These are phyloP conservation scores for Hymenochaete sp. DNA, from an alignment of 1,284 basidiomycete species.

Conservation along the genomic window DNA sequence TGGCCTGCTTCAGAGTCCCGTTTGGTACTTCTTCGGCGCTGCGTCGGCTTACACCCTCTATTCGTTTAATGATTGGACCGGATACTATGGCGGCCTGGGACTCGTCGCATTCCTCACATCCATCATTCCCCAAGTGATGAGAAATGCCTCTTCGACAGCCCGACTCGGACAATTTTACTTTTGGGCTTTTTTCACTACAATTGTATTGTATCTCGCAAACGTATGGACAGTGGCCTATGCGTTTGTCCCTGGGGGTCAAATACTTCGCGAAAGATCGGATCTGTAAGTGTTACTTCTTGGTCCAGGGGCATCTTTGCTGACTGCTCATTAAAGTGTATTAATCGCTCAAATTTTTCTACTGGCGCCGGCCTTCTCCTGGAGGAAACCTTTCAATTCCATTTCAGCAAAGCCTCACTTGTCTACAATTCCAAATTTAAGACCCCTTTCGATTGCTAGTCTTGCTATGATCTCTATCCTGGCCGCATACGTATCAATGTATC, in stretches of 20 bases:
- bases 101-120: constrained; percentile 65
- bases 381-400: background rate
- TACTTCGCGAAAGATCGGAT: constrained; percentile 77
- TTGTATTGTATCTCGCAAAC: constrained; percentile 59
- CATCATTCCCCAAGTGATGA: constrained; percentile 48
- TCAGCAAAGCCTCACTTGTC: background rate
- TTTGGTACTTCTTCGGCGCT: constrained; percentile 46
- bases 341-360: constrained; percentile 10
- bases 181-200: constrained; percentile 53
- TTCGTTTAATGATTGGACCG: constrained; percentile 58
- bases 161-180: constrained; percentile 42
- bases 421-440: constrained; percentile 4
- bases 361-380: constrained; percentile 14
- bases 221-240: constrained; percentile 90
- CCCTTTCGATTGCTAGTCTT: constrained; percentile 28
- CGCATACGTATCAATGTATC: constrained; percentile 45
- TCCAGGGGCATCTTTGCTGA: background rate
- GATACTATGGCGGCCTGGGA: constrained; percentile 65
- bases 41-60: constrained; percentile 52
- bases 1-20: constrained; percentile 34
- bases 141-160: constrained; percentile 33
- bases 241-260: constrained; percentile 79
- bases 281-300: constrained; percentile 34
- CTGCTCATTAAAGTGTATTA: constrained; percentile 9
- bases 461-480: constrained; percentile 40